Conservation (phyloP, 2,329 filamentous ascomycete species). For the Fusarium pilosicola region DNA sequence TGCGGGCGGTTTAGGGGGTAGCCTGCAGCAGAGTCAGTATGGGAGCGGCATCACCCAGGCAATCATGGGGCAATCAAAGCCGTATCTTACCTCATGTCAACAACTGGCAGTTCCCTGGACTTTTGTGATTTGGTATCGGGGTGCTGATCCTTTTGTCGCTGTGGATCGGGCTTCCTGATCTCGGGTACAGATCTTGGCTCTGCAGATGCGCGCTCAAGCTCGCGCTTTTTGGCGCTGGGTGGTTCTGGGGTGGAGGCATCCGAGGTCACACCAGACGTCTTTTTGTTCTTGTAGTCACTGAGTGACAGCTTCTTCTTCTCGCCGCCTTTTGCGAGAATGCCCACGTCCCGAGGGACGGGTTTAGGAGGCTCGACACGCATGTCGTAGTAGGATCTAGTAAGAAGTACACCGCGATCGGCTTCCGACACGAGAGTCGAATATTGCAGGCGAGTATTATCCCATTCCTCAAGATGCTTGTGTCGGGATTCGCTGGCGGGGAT, state of each 20-base stretch:
- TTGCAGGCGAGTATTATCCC: constrained; percentile 61
- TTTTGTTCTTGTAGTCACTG: constrained; percentile 69
- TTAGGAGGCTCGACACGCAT: constrained; percentile 63
- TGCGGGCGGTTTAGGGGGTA: constrained; percentile 52
- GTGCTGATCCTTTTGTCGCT: constrained; percentile 39
- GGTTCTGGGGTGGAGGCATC: constrained; percentile 53
- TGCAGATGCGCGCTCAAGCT: constrained; percentile 45
- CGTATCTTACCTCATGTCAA: constrained; percentile 46
- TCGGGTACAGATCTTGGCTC: constrained; percentile 37
- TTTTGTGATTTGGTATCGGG: constrained; percentile 47
- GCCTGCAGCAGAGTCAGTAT: constrained; percentile 41
- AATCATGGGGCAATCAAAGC: neutral
- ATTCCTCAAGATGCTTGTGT: constrained; percentile 57
- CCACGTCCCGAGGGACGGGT: constrained; percentile 50
- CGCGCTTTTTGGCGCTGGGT: constrained; percentile 46
- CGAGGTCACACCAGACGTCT: constrained; percentile 49
- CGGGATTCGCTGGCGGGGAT: constrained; percentile 52
- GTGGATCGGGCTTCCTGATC: constrained; percentile 38
- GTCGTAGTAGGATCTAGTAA: constrained; percentile 67
- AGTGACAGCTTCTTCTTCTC: constrained; percentile 68
- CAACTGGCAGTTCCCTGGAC: constrained; percentile 41
- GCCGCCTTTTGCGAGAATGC: constrained; percentile 53
- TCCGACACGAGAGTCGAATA: constrained; percentile 68
- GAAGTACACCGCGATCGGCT: constrained; percentile 66
- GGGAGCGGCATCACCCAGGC: neutral